phyloP scores from a whole-genome alignment of 257 asterid species.

The Nicotiana noctiflora region DNA sequence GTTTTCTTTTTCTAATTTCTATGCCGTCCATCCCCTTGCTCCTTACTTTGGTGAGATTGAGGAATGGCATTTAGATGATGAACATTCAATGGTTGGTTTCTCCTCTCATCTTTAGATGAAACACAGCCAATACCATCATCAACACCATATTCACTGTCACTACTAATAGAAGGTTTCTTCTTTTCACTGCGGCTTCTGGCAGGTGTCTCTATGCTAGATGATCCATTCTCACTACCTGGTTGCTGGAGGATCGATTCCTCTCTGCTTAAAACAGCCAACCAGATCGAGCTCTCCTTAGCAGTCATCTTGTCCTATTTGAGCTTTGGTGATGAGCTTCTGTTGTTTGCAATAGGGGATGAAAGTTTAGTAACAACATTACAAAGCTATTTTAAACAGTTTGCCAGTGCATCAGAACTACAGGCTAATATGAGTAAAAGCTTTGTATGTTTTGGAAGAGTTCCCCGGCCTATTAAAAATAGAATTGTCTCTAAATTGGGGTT shows the following conservation, averaged over 20 bases:
- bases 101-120: constrained; percentile 48
- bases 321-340: too few species aligned
- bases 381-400: too few species aligned
- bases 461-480: too few species aligned
- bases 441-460: too few species aligned
- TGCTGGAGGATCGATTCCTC: constrained; percentile 59
- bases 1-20: constrained; percentile 20
- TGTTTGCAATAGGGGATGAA: too few species aligned
- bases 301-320: constrained; percentile 63
- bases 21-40: constrained; percentile 21
- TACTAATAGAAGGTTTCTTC: constrained; percentile 44
- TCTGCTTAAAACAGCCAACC: constrained; percentile 65
- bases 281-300: constrained; percentile 75
- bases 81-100: constrained; percentile 24
- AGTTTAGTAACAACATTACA: too few species aligned
- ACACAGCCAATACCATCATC: constrained; percentile 50
- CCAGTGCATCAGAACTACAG: too few species aligned
- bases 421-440: too few species aligned
- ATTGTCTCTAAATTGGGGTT: too few species aligned
- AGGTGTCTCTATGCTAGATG: constrained; percentile 58
- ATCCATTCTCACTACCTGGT: constrained; percentile 64
- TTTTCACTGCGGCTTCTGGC: constrained; percentile 35
- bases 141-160: constrained; percentile 62
- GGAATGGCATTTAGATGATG: constrained; percentile 12
- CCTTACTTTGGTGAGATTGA: constrained; percentile 28